phyloP scores from a whole-genome alignment of 2,329 filamentous ascomycete genomes.

The Nemania abortiva region DNA sequence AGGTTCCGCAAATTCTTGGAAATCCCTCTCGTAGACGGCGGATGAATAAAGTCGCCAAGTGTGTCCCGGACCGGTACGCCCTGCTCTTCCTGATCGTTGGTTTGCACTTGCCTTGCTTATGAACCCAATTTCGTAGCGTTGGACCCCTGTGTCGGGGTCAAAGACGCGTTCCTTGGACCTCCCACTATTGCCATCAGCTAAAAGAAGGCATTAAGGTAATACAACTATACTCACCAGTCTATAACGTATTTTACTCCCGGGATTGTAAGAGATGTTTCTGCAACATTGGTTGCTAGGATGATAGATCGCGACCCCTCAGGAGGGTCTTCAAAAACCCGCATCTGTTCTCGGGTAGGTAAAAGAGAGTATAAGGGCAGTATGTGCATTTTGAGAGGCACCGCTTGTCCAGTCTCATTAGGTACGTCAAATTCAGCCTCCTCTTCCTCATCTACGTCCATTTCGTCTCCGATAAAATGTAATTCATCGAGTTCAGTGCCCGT shows the following conservation, averaged over 20 bases:
- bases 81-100: slow-evolving; percentile 92
- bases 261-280: slow-evolving; percentile 96
- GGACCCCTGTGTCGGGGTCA: slow-evolving; percentile 87
- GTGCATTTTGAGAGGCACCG: slow-evolving; percentile 78
- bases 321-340: slow-evolving; percentile 87
- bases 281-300: slow-evolving; percentile 94
- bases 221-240: slow-evolving; percentile 40
- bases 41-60: slow-evolving; percentile 96
- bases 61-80: slow-evolving; percentile 94
- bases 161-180: slow-evolving; percentile 93
- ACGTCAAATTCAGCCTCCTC: slow-evolving; percentile 76
- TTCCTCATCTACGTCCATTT: slow-evolving; percentile 69
- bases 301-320: slow-evolving; percentile 87
- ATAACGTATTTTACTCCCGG: slow-evolving; percentile 94
- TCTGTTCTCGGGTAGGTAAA: slow-evolving; percentile 88
- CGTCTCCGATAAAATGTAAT: slow-evolving; percentile 61
- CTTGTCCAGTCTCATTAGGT: slow-evolving; percentile 70
- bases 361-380: slow-evolving; percentile 95
- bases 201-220: neutral
- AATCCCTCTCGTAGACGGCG: slow-evolving; percentile 91
- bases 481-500: slow-evolving; percentile 71
- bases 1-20: slow-evolving; percentile 85
- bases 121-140: slow-evolving; percentile 95
- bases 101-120: slow-evolving; percentile 97
- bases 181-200: slow-evolving; percentile 63